A percentile compares a stretch with the other conserved stretches of the same genome.
Evolutionary conservation across 129 eudicot species (phyloP).

Genomic region (Chrysanthemum seticuspe): DNA sequence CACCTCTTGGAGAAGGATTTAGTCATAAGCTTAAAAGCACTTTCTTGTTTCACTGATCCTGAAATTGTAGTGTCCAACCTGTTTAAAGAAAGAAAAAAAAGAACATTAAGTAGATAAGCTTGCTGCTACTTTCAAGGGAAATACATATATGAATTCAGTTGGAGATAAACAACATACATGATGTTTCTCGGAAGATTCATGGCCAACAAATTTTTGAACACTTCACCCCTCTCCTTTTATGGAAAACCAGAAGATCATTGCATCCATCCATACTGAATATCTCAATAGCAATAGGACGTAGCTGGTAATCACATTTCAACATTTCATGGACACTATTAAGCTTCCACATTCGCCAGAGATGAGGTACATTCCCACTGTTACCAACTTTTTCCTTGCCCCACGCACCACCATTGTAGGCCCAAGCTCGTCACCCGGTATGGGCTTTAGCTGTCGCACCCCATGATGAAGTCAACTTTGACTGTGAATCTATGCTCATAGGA

Average conservation of each 20-base stretch:
- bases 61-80: constrained; percentile 96
- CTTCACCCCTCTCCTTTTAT: constrained; percentile 97
- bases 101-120: background rate
- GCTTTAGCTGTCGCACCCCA: too few species aligned
- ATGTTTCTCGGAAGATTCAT: constrained; percentile 92
- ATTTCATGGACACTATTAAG: constrained; percentile 94
- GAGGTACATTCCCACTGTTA: constrained; percentile 79
- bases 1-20: constrained; percentile 94
- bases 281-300: constrained; percentile 92
- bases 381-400: constrained; percentile 94
- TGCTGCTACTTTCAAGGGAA: background rate
- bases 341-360: constrained; percentile 98
- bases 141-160: background rate
- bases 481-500: too few species aligned
- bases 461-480: too few species aligned
- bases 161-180: constrained; percentile 57
- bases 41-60: constrained; percentile 83
- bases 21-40: constrained; percentile 76
- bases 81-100: constrained; percentile 21
- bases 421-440: too few species aligned
- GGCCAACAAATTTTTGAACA: constrained; percentile 72
- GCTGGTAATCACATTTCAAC: constrained; percentile 94
- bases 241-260: constrained; percentile 93
- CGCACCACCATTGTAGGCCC: constrained; percentile 65
- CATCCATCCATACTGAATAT: constrained; percentile 99